A percentile compares a stretch with the other conserved stretches of the same genome.
Evolutionary conservation across 176 grass and related monocot species (phyloP).

Genomic region (Oropetium thomaeum): DNA sequence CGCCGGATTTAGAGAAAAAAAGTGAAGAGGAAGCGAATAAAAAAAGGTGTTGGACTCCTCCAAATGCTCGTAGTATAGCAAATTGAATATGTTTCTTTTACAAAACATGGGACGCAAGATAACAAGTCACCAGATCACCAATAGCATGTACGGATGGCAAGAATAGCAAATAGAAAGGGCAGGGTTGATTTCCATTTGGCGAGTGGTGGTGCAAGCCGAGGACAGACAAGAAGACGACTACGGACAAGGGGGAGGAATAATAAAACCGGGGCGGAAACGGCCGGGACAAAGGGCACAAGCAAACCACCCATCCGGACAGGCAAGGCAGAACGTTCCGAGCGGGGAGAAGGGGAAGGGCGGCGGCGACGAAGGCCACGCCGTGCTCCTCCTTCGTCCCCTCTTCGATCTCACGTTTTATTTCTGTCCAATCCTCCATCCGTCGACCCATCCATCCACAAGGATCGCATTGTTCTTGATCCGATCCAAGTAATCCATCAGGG

Average conservation of each 20-base stretch:
- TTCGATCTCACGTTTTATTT: neutral
- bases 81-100: no score
- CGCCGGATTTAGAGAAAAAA: no score
- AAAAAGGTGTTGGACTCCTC: no score
- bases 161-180: conserved; percentile 10
- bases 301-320: neutral
- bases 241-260: neutral
- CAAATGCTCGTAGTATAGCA: no score
- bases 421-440: neutral
- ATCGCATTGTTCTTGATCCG: conserved; percentile 36
- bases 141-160: conserved; percentile 12
- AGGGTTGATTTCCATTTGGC: neutral
- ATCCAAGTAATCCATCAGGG: neutral
- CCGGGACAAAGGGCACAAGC: conserved; percentile 13
- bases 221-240: neutral
- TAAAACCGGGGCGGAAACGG: conserved; percentile 27
- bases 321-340: neutral
- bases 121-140: neutral
- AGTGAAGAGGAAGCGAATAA: no score
- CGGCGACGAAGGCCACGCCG: conserved; percentile 38
- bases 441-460: neutral
- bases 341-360: conserved; percentile 34
- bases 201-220: neutral
- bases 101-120: no score
- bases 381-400: conserved; percentile 29